These are phyloP conservation scores for Crassisporium funariophilum DNA, from an alignment of 768 basidiomycete species.

Conservation along the genomic window DNA sequence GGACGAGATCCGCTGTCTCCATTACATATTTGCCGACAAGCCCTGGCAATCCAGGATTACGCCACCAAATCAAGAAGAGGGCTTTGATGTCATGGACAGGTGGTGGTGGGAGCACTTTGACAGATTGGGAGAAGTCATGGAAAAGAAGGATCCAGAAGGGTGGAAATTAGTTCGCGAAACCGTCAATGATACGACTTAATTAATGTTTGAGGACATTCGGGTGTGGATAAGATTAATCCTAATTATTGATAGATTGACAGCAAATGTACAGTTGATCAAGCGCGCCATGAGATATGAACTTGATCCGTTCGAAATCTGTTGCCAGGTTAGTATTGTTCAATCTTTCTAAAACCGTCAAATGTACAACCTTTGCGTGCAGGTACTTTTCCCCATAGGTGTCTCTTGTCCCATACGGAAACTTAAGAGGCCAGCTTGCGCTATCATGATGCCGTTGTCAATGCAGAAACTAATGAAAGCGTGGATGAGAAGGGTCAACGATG, in stretches of 20 bases:
- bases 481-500: not conserved
- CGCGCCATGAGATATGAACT: constrained; percentile 89
- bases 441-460: constrained; percentile 99
- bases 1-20: constrained; percentile 81
- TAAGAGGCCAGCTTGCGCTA: constrained; percentile 94
- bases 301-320: constrained; percentile 91
- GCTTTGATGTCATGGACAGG: constrained; percentile 55
- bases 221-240: constrained; percentile 13
- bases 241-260: constrained; percentile 16
- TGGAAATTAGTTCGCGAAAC: constrained; percentile 54
- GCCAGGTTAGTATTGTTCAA: not conserved
- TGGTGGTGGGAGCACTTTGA: constrained; percentile 87
- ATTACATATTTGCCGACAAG: constrained; percentile 86
- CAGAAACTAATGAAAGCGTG: constrained; percentile 70
- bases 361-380: constrained; percentile 85
- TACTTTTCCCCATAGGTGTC: constrained; percentile 78
- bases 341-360: constrained; percentile 4
- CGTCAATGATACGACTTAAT: constrained; percentile 37
- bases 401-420: constrained; percentile 87
- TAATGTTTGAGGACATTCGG: constrained; percentile 11
- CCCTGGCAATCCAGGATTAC: constrained; percentile 71
- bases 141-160: constrained; percentile 42
- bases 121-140: constrained; percentile 45
- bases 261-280: constrained; percentile 33
- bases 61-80: constrained; percentile 30